Evolutionary conservation across 495 filamentous ascomycete species (phyloP).

Genomic region (Endocarpon pusillum): DNA sequence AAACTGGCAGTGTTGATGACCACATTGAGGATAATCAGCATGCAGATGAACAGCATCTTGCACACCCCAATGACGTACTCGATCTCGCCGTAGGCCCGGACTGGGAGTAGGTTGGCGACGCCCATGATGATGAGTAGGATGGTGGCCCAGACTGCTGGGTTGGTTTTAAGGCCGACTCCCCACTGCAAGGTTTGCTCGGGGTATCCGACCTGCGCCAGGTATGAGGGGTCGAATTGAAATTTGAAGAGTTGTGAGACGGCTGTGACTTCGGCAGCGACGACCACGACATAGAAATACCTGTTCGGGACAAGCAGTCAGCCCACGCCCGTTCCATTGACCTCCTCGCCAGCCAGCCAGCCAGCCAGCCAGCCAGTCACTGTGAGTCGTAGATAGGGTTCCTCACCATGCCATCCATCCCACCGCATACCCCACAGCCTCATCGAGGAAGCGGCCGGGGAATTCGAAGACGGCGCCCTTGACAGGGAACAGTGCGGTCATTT

Average conservation of each 20-base stretch:
- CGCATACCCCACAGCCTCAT: conserved; percentile 30
- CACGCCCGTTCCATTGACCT: too few relatives aligned
- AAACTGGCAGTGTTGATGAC: conserved; percentile 9
- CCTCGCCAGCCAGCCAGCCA: too few relatives aligned
- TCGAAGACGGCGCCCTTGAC: conserved; percentile 33
- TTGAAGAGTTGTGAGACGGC: conserved; percentile 26
- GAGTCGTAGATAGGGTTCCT: not conserved
- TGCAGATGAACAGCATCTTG: conserved; percentile 28
- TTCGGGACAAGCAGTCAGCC: too few relatives aligned
- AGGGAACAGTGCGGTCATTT: conserved; percentile 34
- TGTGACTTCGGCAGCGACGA: conserved; percentile 25
- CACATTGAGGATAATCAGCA: conserved; percentile 26
- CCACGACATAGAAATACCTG: conserved; percentile 27
- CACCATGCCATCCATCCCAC: conserved; percentile 41
- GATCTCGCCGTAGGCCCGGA: conserved; percentile 30
- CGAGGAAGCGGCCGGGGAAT: conserved; percentile 30
- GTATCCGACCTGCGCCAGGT: conserved; percentile 16
- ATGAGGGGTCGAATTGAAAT: conserved; percentile 25
- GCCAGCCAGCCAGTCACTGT: not conserved
- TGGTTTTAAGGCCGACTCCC: conserved; percentile 13
- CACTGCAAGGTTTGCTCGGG: conserved; percentile 23
- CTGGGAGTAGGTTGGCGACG: conserved; percentile 26
- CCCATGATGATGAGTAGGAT: conserved; percentile 23
- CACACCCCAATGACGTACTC: conserved; percentile 30
- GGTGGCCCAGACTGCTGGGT: conserved; percentile 26